Evolutionary conservation across 2,329 filamentous ascomycete species (phyloP).

Genomic region (Diaporthe longicolla): DNA sequence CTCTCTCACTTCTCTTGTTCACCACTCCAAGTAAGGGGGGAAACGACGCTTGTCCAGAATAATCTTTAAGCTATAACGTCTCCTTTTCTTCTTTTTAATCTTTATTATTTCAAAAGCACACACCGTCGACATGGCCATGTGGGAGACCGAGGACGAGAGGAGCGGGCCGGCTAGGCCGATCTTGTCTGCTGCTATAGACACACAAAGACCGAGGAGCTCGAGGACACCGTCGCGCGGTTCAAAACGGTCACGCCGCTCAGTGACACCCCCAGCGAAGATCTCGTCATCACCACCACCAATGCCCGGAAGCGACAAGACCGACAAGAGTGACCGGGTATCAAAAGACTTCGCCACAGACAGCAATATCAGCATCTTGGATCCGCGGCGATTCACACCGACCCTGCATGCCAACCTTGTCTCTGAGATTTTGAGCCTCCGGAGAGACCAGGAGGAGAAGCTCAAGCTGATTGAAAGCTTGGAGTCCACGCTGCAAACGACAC

Average conservation of each 20-base stretch:
- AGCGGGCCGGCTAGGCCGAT: constrained; percentile 68
- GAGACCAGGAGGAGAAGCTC: constrained; percentile 92
- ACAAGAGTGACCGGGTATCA: constrained; percentile 66
- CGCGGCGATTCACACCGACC: constrained; percentile 93
- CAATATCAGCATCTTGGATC: constrained; percentile 82
- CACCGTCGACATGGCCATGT: constrained; percentile 63
- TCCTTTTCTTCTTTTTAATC: neutral
- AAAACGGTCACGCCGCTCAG: constrained; percentile 74
- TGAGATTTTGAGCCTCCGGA: constrained; percentile 87
- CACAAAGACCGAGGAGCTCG: constrained; percentile 66
- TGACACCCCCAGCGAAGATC: constrained; percentile 71
- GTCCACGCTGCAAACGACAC: constrained; percentile 76
- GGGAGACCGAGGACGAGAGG: constrained; percentile 76
- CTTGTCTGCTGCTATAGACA: constrained; percentile 79
- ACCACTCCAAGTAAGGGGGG: neutral
- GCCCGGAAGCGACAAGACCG: constrained; percentile 57
- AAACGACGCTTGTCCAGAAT: neutral
- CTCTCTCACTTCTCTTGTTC: neutral
- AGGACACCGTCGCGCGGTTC: constrained; percentile 77
- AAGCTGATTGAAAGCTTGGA: constrained; percentile 90
- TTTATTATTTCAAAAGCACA: neutral
- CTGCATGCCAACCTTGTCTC: constrained; percentile 94
- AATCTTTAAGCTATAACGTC: neutral
- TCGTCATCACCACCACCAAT: constrained; percentile 72
- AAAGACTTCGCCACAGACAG: constrained; percentile 76